These are phyloP conservation scores for Thalia dealbata DNA, from an alignment of 176 grass and related monocot genomes.

Conservation along the genomic window DNA sequence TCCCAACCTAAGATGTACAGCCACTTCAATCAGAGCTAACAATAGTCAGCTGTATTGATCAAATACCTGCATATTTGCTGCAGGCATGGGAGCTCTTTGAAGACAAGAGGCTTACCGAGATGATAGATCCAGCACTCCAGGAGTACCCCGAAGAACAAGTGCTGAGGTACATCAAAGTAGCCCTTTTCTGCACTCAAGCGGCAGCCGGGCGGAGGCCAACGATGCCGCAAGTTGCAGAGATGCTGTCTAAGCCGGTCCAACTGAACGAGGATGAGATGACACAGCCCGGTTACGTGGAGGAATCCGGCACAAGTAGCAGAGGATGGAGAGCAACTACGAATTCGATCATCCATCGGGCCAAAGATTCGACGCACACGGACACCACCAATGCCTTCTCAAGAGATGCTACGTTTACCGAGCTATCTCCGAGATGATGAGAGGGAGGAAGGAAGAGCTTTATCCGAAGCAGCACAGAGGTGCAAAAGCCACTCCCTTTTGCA, in stretches of 20 bases:
- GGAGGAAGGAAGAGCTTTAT: no score
- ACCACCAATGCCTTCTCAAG: constrained; percentile 31
- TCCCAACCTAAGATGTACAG: no score
- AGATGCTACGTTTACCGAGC: constrained; percentile 30
- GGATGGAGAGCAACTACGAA: constrained; percentile 21
- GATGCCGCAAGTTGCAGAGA: constrained; percentile 63
- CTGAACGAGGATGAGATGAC: constrained; percentile 72
- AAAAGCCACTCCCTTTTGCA: no score
- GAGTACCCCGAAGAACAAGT: constrained; percentile 64
- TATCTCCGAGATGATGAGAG: constrained; percentile 35
- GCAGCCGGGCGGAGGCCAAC: constrained; percentile 45
- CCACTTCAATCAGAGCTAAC: no score
- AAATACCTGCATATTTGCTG: background rate
- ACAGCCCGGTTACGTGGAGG: constrained; percentile 52
- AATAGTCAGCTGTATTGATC: no score
- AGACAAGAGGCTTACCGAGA: constrained; percentile 47
- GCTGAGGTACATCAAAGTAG: constrained; percentile 62
- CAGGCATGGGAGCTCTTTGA: constrained; percentile 67
- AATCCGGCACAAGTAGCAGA: constrained; percentile 23
- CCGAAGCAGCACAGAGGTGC: no score
- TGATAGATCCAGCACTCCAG: constrained; percentile 36
- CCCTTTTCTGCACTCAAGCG: constrained; percentile 83
- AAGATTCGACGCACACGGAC: constrained; percentile 11
- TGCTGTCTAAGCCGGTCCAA: constrained; percentile 56
- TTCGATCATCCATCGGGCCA: constrained; percentile 26